phyloP scores from a whole-genome alignment of 2,329 filamentous ascomycete species.

The Neonectria magnoliae region DNA sequence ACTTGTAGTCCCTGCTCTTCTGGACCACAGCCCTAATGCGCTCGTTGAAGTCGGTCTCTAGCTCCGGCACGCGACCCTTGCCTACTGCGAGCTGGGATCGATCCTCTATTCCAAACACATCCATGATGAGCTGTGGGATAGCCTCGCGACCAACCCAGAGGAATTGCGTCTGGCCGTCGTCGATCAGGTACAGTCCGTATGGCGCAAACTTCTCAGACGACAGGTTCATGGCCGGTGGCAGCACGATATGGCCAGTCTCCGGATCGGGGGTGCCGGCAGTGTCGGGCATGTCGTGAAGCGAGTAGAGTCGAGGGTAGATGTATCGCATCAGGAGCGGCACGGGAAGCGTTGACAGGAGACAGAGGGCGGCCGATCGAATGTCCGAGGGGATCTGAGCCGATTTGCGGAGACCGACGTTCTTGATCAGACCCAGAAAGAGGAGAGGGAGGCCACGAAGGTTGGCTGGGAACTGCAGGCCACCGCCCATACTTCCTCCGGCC shows the following conservation, averaged over 20 bases:
- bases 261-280: slow-evolving; percentile 86
- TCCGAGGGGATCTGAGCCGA: slow-evolving; percentile 95
- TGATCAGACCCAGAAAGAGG: slow-evolving; percentile 93
- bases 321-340: slow-evolving; percentile 92
- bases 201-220: slow-evolving; percentile 88
- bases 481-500: slow-evolving; percentile 93
- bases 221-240: slow-evolving; percentile 86
- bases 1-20: slow-evolving; percentile 89
- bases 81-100: slow-evolving; percentile 87
- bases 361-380: slow-evolving; percentile 90
- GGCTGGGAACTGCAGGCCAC: slow-evolving; percentile 91
- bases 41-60: slow-evolving; percentile 98
- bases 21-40: slow-evolving; percentile 88
- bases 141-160: slow-evolving; percentile 95
- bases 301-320: slow-evolving; percentile 87
- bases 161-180: slow-evolving; percentile 98
- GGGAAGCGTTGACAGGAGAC: slow-evolving; percentile 91
- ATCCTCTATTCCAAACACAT: slow-evolving; percentile 91
- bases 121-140: slow-evolving; percentile 85
- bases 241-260: slow-evolving; percentile 86
- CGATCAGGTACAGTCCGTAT: slow-evolving; percentile 94
- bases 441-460: slow-evolving; percentile 90
- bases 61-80: slow-evolving; percentile 84
- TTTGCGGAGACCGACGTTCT: slow-evolving; percentile 93
- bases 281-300: slow-evolving; percentile 95